phyloP scores from a whole-genome alignment of 2,329 filamentous ascomycete species.

The Emergomyces pasteurianus region DNA sequence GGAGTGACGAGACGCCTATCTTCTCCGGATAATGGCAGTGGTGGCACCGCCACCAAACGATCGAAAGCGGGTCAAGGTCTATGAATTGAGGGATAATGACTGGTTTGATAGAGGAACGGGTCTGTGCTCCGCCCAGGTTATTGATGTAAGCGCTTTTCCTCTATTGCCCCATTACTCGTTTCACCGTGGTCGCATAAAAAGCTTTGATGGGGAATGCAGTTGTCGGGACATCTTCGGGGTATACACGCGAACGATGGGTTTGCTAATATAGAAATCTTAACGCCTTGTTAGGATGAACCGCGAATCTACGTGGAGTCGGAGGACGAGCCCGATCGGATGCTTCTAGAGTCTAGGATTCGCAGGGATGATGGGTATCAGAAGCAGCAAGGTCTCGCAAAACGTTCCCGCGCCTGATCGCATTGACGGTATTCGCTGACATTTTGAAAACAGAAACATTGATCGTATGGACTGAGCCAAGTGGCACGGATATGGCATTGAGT shows the following conservation, averaged over 20 bases:
- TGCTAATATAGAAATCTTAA: neutral
- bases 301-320: conserved; percentile 87
- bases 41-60: conserved; percentile 37
- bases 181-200: neutral
- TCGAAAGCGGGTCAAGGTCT: conserved; percentile 79
- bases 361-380: conserved; percentile 97
- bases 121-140: conserved; percentile 71
- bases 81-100: conserved; percentile 96
- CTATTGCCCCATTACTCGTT: neutral
- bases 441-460: conserved; percentile 70
- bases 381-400: conserved; percentile 62
- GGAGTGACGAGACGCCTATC: conserved; percentile 28
- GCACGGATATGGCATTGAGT: conserved; percentile 91
- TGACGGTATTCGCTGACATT: conserved; percentile 14
- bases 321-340: conserved; percentile 69
- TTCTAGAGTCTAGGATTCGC: conserved; percentile 79
- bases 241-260: neutral
- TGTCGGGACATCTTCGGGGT: neutral
- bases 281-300: conserved; percentile 57
- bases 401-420: conserved; percentile 13
- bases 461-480: conserved; percentile 89
- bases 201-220: neutral
- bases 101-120: conserved; percentile 98
- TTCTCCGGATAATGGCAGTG: conserved; percentile 34
- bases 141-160: conserved; percentile 47